Evolutionary conservation across 495 filamentous ascomycete genomes (phyloP).

Genomic region (Oidiodendron maius): DNA sequence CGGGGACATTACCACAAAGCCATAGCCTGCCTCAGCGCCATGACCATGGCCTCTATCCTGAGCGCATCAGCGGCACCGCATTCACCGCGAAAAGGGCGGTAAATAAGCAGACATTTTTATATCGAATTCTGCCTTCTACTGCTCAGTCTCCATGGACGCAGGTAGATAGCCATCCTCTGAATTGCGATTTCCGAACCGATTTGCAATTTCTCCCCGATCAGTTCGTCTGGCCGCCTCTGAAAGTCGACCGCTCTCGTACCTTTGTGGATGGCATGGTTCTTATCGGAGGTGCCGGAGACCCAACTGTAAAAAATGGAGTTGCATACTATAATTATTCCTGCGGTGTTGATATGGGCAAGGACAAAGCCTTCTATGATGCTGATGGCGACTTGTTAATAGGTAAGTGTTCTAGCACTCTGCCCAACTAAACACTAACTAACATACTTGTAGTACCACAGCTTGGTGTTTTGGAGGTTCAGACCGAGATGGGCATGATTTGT

Average conservation of each 20-base stretch:
- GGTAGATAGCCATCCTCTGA: no score
- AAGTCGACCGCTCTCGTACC: constrained; percentile 50
- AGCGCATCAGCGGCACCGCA: constrained; percentile 68
- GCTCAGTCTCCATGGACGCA: constrained; percentile 37
- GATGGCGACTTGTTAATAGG: constrained; percentile 72
- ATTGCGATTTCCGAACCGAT: no score
- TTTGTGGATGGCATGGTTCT: constrained; percentile 60
- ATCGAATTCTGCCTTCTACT: constrained; percentile 61
- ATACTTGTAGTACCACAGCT: constrained; percentile 66
- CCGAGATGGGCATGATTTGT: constrained; percentile 59
- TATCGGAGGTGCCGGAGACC: constrained; percentile 62
- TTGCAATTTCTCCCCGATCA: constrained; percentile 53
- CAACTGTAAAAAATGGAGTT: constrained; percentile 57
- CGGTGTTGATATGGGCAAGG: no score
- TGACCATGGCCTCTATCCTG: constrained; percentile 63
- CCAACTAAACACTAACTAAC: no score
- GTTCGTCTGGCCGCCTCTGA: constrained; percentile 66
- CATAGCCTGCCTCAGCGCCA: constrained; percentile 65
- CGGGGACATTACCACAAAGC: constrained; percentile 26
- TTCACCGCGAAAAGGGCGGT: constrained; percentile 65
- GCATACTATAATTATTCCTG: no score
- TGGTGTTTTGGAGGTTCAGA: constrained; percentile 65
- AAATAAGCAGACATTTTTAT: constrained; percentile 69
- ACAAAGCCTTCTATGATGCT: constrained; percentile 59
- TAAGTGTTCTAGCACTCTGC: no score